A percentile compares a stretch with the other conserved stretches of the same genome.
phyloP scores from a whole-genome alignment of 176 grass and related monocot genomes.

The Alopecurus myosuroides region DNA sequence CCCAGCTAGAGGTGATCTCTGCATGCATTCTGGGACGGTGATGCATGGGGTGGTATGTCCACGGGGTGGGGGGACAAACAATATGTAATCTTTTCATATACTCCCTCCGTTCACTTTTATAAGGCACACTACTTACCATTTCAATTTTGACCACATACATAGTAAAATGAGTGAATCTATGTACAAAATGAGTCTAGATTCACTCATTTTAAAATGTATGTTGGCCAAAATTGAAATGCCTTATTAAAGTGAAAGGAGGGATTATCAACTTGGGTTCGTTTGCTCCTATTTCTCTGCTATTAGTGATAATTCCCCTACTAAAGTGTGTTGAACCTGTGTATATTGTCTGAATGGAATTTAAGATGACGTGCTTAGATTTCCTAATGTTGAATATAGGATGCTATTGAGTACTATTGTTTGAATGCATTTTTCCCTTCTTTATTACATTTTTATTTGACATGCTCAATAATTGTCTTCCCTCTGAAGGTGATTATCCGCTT shows the following conservation, averaged over 20 bases:
- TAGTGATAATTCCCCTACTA: background rate
- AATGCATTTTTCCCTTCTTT: background rate
- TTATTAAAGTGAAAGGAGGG: too few species aligned
- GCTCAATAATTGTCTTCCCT: background rate
- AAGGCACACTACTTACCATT: too few species aligned
- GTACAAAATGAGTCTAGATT: too few species aligned
- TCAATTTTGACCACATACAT: too few species aligned
- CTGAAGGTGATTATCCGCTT: slow-evolving; percentile 85
- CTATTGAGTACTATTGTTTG: background rate
- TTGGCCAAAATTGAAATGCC: too few species aligned
- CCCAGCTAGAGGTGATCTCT: background rate
- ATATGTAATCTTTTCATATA: background rate
- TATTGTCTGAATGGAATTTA: background rate
- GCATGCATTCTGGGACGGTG: background rate
- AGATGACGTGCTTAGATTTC: background rate
- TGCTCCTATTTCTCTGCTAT: background rate
- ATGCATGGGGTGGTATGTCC: background rate
- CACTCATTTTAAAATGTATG: too few species aligned
- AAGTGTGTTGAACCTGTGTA: slow-evolving; percentile 7
- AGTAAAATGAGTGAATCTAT: too few species aligned
- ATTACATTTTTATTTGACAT: slow-evolving; percentile 11
- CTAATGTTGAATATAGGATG: background rate
- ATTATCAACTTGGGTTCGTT: background rate
- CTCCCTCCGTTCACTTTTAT: too few species aligned
- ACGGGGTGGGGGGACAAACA: background rate